phyloP scores from a whole-genome alignment of 192 early-diverging fungal species.

The Backusella tuberculispora region DNA sequence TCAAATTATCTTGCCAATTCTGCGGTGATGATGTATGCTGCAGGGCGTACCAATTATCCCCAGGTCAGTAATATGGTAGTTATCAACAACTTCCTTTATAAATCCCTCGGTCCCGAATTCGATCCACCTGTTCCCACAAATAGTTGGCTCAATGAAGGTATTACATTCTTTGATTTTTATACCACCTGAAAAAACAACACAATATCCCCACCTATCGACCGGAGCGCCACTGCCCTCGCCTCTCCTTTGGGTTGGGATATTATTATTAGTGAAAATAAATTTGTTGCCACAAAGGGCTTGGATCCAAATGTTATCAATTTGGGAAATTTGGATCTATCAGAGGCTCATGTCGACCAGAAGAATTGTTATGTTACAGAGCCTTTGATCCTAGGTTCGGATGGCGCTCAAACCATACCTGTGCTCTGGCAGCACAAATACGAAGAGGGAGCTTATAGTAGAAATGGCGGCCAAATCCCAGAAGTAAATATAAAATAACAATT shows the following conservation, averaged over 20 bases:
- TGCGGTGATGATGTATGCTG: slow-evolving; percentile 37
- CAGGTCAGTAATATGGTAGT: slow-evolving; percentile 34
- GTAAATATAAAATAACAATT: slow-evolving; percentile 7
- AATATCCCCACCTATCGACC: slow-evolving; percentile 24
- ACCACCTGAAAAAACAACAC: slow-evolving; percentile 33
- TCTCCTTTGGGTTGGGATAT: slow-evolving; percentile 23
- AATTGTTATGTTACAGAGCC: slow-evolving; percentile 37
- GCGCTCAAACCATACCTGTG: slow-evolving; percentile 12
- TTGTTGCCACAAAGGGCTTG: slow-evolving; percentile 18
- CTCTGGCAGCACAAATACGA: slow-evolving; percentile 28
- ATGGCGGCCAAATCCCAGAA: slow-evolving; percentile 26
- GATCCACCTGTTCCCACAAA: slow-evolving; percentile 17
- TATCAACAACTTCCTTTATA: slow-evolving; percentile 31
- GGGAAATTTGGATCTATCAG: slow-evolving; percentile 25
- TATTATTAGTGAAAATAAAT: slow-evolving; percentile 23
- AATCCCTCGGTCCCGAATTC: slow-evolving; percentile 20
- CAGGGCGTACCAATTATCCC: slow-evolving; percentile 30
- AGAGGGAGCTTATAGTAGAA: not conserved
- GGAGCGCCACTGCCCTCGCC: slow-evolving; percentile 20
- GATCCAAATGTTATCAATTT: slow-evolving; percentile 38
- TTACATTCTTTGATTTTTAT: slow-evolving; percentile 39
- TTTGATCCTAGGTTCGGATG: not conserved
- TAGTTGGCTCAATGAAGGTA: slow-evolving; percentile 35
- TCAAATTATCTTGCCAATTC: slow-evolving; percentile 37
- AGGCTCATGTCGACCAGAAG: slow-evolving; percentile 11